Evolutionary conservation across 176 grass and related monocot genomes (phyloP), one percentile per base, ranked within the genome.

Genomic region (Eremochloa ophiuroides): DNA sequence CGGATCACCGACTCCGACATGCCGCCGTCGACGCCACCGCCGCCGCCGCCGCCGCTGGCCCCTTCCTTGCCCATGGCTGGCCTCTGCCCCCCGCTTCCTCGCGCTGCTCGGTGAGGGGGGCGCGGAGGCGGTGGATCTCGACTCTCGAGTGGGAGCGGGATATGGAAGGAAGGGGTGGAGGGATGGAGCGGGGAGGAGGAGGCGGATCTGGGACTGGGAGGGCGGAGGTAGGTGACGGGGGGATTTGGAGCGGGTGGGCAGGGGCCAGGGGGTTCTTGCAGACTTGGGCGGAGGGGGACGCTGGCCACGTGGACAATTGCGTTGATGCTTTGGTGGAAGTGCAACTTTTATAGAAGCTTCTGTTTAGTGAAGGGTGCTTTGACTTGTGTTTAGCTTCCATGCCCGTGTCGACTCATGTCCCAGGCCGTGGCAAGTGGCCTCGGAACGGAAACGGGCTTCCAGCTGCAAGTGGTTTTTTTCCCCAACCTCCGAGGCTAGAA

Each of bases 1-100:
- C 86, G 90, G 66, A 98, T 31, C 75, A 98, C 88, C 29, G 90
- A 85, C 47, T 97, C 94, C 43, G 82, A 85, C 87, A 94, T 79
- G 18, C 38, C 89, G 17, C 71, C 78, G 34, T 42, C 88, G 65
- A n/a, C n/a, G n/a, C n/a, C n/a, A n/a, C 20, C 83, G 74, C 66
- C 86, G 20, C 33, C 64, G 55, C 31, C 79, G 77, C 47, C 82
- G 67, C 35, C 48, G 26, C 69, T 62, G 28, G 46, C 77, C 0
- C 63, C 81, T 50, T 89, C 95, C 68, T 89, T 87, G 53, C 58
- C 83, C 95, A 98, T 94, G 82, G 68, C 71, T 34, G 29, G 69
- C 28, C 16, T 29, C 58, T 15, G 22, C 33, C 28, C 16, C 22
- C 23, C 7, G 7, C 9, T 65, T n/a, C 18, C 47, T 22, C 29